Evolutionary conservation across 2,329 filamentous ascomycete genomes (phyloP).

Genomic region (Neocucurbitaria cava): DNA sequence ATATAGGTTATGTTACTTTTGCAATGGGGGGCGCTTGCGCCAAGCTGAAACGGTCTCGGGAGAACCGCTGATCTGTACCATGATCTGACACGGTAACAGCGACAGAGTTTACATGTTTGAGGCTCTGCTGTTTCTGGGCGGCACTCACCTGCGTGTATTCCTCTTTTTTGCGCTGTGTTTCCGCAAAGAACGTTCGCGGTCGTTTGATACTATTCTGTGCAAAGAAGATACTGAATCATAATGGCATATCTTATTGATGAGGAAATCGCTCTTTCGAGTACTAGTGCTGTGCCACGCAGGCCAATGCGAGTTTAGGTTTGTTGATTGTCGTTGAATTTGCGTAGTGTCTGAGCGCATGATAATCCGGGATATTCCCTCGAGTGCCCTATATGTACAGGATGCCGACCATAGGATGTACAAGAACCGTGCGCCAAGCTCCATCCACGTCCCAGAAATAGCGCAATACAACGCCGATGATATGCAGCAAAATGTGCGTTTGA

Average conservation of each 20-base stretch:
- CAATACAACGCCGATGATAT: conserved; percentile 10
- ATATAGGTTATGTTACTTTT: conserved; percentile 18
- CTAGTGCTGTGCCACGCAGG: not conserved
- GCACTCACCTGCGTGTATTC: conserved; percentile 4
- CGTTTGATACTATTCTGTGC: not conserved
- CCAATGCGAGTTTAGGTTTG: not conserved
- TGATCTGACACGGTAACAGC: conserved; percentile 14
- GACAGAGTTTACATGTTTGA: conserved; percentile 18
- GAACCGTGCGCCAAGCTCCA: conserved; percentile 25
- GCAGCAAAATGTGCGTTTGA: conserved; percentile 15
- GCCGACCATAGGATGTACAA: conserved; percentile 27
- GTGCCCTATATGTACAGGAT: conserved; percentile 15
- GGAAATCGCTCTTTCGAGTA: not conserved
- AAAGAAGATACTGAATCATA: not conserved
- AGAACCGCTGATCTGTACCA: conserved; percentile 15
- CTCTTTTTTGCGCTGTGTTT: not conserved
- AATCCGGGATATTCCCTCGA: conserved; percentile 19
- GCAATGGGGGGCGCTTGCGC: conserved; percentile 9
- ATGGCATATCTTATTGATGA: not conserved
- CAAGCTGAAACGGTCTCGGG: conserved; percentile 20
- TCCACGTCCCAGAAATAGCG: conserved; percentile 10
- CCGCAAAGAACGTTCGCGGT: not conserved
- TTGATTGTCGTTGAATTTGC: conserved; percentile 26
- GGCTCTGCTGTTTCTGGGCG: conserved; percentile 16
- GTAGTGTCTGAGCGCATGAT: conserved; percentile 33